Percentiles rank a stretch among this genome's conserved stretches.
These are phyloP conservation scores for Nicotiana sylvestris DNA, from an alignment of 257 asterid species.

Conservation along the genomic window DNA sequence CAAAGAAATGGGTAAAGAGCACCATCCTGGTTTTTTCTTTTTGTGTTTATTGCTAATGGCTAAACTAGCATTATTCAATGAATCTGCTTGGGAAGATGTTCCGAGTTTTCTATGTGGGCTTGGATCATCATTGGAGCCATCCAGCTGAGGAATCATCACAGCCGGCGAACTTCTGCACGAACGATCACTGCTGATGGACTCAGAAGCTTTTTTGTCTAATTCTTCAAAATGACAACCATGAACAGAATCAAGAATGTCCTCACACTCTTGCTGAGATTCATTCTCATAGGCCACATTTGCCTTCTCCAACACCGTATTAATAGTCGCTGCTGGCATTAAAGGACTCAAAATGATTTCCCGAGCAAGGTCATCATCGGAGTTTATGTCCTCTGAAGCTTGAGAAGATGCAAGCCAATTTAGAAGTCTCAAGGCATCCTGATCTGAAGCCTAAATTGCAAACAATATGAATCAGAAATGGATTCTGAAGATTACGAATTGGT, in stretches of 20 bases:
- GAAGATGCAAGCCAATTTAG: constrained; percentile 98
- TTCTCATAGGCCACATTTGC: constrained; percentile 76
- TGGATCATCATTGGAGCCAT: constrained; percentile 66
- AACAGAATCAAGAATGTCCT: constrained; percentile 92
- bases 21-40: constrained; percentile 59
- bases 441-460: constrained; percentile 43
- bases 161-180: constrained; percentile 28
- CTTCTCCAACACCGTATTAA: constrained; percentile 67
- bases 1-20: constrained; percentile 63
- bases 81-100: constrained; percentile 23
- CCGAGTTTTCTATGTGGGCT: constrained; percentile 33
- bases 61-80: constrained; percentile 28
- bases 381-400: constrained; percentile 92
- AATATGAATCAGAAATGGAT: not conserved
- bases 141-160: constrained; percentile 68
- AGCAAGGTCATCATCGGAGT: constrained; percentile 95
- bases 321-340: constrained; percentile 58
- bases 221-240: constrained; percentile 48
- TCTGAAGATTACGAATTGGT: constrained; percentile 2
- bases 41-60: constrained; percentile 31
- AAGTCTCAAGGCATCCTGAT: constrained; percentile 75
- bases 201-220: constrained; percentile 26
- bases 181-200: constrained; percentile 23
- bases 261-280: constrained; percentile 95
- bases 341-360: constrained; percentile 75